These are phyloP conservation scores for Psilocybe azurescens DNA, from an alignment of 768 basidiomycete species.

Conservation along the genomic window DNA sequence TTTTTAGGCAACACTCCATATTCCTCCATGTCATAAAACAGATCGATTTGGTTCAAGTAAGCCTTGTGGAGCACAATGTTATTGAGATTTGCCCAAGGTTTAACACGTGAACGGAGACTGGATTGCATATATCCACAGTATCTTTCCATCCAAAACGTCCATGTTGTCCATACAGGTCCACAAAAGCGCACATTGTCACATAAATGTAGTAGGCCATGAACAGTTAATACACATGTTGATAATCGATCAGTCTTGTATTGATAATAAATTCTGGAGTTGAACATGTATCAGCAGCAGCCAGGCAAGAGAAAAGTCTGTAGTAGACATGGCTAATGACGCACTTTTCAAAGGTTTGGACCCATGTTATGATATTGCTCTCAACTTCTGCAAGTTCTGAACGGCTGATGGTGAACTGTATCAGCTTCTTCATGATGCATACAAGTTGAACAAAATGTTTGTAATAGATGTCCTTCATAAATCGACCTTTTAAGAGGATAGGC, in stretches of 20 bases:
- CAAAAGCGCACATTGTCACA: conserved; percentile 27
- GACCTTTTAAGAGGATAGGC: conserved; percentile 19
- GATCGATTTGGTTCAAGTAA: background rate
- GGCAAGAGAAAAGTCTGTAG: no score
- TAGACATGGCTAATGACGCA: no score
- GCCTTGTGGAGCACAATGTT: background rate
- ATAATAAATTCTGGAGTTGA: conserved; percentile 35
- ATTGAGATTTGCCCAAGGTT: background rate
- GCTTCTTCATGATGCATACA: conserved; percentile 37
- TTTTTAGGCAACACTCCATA: background rate
- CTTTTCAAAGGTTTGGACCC: conserved; percentile 46
- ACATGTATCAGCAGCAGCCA: no score
- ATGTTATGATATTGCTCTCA: conserved; percentile 32
- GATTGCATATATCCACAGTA: conserved; percentile 33
- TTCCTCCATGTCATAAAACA: background rate
- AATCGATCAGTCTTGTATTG: conserved; percentile 26
- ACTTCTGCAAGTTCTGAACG: conserved; percentile 26
- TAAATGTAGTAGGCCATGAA: conserved; percentile 33
- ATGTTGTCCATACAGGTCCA: conserved; percentile 43
- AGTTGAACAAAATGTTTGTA: conserved; percentile 44
- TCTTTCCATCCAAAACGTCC: conserved; percentile 45
- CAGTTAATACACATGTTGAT: conserved; percentile 32
- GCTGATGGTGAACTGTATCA: conserved; percentile 34
- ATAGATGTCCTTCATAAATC: conserved; percentile 33
- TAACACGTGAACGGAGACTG: background rate